phyloP scores from a whole-genome alignment of 2,329 filamentous ascomycete genomes.

The Cladosporium velox region DNA sequence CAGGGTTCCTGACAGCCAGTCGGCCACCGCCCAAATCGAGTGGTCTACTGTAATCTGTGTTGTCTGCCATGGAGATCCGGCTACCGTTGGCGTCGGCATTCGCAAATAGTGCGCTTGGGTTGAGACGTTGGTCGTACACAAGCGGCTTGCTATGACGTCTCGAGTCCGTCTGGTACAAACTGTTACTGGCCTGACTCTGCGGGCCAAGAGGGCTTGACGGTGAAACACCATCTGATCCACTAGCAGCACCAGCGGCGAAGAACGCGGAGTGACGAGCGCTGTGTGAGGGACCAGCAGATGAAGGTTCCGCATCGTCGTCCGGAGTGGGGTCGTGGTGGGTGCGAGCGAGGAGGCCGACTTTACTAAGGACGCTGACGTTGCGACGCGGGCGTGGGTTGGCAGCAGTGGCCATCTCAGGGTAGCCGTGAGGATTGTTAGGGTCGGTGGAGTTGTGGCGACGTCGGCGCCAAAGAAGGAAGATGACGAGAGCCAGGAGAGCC shows the following conservation, averaged over 20 bases:
- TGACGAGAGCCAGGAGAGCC: conserved; percentile 40
- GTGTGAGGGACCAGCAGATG: conserved; percentile 26
- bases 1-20: conserved; percentile 45
- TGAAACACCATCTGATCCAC: conserved; percentile 31
- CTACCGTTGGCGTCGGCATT: conserved; percentile 48
- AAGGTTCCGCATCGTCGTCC: conserved; percentile 26
- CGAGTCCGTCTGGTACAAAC: conserved; percentile 12
- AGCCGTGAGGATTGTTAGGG: conserved; percentile 10
- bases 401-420: conserved; percentile 17
- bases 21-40: conserved; percentile 31
- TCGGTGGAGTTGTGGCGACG: conserved; percentile 32
- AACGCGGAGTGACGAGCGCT: conserved; percentile 38
- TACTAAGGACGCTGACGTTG: conserved; percentile 52
- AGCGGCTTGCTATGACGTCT: conserved; percentile 46
- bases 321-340: conserved; percentile 11
- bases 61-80: conserved; percentile 48
- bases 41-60: conserved; percentile 52
- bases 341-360: conserved; percentile 46
- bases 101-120: conserved; percentile 49
- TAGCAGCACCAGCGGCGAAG: conserved; percentile 30
- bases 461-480: conserved; percentile 43
- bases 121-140: conserved; percentile 52
- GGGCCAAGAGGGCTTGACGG: conserved; percentile 35
- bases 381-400: conserved; percentile 31
- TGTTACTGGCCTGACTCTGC: conserved; percentile 17